These are phyloP conservation scores for Trypanosoma brucei DNA, from an alignment of 208 protist species.

Conservation along the genomic window DNA sequence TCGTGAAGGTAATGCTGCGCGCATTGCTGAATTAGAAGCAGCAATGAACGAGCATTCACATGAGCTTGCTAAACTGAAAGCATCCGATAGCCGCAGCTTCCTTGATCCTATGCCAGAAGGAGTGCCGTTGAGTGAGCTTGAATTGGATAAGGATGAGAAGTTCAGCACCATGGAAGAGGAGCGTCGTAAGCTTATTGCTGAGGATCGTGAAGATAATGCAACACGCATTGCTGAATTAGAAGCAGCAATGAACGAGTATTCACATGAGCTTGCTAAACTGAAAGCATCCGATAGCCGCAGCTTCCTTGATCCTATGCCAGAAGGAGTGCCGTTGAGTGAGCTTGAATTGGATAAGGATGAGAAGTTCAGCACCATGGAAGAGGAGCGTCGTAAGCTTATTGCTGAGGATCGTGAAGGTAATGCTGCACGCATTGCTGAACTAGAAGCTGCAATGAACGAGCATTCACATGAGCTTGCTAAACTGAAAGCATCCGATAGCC, in stretches of 20 bases:
- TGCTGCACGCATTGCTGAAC: background rate
- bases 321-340: background rate
- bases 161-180: conserved; percentile 72
- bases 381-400: background rate
- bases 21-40: conserved; percentile 39
- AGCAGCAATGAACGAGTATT: conserved; percentile 52
- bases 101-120: conserved; percentile 79
- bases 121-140: conserved; percentile 67
- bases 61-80: conserved; percentile 48
- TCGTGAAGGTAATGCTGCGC: conserved; percentile 12
- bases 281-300: background rate
- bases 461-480: conserved; percentile 61
- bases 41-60: conserved; percentile 43
- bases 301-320: background rate
- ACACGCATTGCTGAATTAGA: conserved; percentile 62
- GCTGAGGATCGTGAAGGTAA: background rate
- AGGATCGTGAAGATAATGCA: conserved; percentile 56
- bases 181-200: conserved; percentile 49
- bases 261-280: background rate
- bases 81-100: conserved; percentile 61
- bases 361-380: background rate
- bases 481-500: conserved; percentile 38
- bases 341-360: background rate
- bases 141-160: conserved; percentile 46
- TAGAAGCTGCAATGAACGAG: background rate